Conservation (phyloP, 2,329 filamentous ascomycete species). For the Chaetomiaceae sp. region DNA sequence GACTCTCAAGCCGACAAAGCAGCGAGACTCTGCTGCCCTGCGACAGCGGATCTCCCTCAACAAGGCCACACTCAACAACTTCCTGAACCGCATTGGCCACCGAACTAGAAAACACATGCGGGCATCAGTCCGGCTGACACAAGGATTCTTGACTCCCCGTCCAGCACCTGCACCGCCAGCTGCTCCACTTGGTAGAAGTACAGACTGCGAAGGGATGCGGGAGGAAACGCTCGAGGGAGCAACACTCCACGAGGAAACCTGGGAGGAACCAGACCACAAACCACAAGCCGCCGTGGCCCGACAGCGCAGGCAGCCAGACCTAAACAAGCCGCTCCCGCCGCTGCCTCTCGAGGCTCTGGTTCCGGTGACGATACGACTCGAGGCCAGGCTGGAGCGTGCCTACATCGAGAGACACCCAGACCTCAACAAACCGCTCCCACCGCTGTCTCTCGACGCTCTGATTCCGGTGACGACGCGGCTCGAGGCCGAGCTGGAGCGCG, state of each 20-base stretch:
- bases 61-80: not conserved
- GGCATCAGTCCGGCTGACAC: not conserved
- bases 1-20: not conserved
- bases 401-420: not conserved
- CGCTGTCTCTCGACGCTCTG: too few species aligned
- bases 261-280: too few species aligned
- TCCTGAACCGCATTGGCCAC: not conserved
- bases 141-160: not conserved
- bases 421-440: not conserved
- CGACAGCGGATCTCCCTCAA: slow-evolving; percentile 6
- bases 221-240: too few species aligned
- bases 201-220: too few species aligned
- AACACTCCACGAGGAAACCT: too few species aligned
- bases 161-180: not conserved
- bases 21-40: not conserved
- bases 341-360: too few species aligned
- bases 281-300: too few species aligned
- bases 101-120: not conserved
- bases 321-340: not conserved
- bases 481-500: not conserved
- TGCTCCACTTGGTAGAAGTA: too few species aligned
- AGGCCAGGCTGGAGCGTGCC: not conserved
- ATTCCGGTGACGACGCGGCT: too few species aligned
- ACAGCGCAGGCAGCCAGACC: not conserved
- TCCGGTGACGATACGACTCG: not conserved